Percentiles rank a stretch among this genome's conserved stretches.
Conservation (phyloP, 2,329 filamentous ascomycete genomes). For the Amauroascus verrucosus region DNA sequence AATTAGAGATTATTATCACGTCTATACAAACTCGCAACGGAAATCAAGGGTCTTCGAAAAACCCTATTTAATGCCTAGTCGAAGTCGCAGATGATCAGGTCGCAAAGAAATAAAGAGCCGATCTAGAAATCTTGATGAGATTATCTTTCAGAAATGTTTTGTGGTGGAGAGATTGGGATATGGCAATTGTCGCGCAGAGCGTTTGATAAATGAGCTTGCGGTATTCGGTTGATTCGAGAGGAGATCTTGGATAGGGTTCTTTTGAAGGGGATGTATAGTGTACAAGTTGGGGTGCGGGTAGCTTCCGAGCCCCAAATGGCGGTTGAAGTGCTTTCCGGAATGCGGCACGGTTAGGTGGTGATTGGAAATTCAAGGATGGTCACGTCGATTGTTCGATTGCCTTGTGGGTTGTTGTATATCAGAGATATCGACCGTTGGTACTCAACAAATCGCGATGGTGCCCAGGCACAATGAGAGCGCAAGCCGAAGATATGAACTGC, state of each 20-base stretch:
- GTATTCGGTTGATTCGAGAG: no score
- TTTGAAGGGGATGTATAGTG: no score
- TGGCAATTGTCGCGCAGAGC: background rate
- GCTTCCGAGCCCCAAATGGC: no score
- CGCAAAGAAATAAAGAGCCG: background rate
- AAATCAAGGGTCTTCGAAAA: background rate
- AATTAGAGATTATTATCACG: constrained; percentile 1
- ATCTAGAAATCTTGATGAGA: background rate
- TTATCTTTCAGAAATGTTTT: background rate
- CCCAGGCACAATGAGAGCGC: background rate
- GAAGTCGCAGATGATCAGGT: background rate
- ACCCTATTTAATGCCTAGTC: background rate
- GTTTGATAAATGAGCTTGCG: background rate
- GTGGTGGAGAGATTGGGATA: background rate
- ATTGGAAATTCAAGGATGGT: background rate
- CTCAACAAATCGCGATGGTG: background rate
- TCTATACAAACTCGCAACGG: background rate
- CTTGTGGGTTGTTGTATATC: background rate
- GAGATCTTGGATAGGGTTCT: no score
- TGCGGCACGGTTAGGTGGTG: background rate
- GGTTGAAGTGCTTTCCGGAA: no score
- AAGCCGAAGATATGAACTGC: background rate
- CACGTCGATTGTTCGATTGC: background rate
- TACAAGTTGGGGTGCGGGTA: no score
- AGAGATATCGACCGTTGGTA: background rate